phyloP scores from a whole-genome alignment of 1,284 basidiomycete species.

The Cystobasidium slooffiae region DNA sequence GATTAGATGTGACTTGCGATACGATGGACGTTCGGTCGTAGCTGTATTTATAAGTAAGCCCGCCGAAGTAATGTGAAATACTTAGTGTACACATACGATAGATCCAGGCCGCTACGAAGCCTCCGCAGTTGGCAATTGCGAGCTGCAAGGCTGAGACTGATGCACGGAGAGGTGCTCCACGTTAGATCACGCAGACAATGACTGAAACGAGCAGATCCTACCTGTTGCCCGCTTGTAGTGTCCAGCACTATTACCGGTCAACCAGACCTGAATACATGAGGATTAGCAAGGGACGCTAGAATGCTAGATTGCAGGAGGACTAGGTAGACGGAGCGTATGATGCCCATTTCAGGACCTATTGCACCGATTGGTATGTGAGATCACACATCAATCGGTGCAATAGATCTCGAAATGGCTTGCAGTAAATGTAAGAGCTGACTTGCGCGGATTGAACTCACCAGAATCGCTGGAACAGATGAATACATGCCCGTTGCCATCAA shows the following conservation, averaged over 20 bases:
- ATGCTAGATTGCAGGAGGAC: too few species aligned
- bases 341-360: too few species aligned
- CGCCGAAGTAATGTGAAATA: neutral
- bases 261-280: slow-evolving; percentile 35
- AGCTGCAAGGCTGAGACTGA: slow-evolving; percentile 56
- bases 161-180: neutral
- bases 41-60: slow-evolving; percentile 1
- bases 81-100: slow-evolving; percentile 47
- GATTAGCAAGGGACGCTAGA: neutral
- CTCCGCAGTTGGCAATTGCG: slow-evolving; percentile 55
- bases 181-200: neutral
- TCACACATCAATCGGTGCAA: too few species aligned
- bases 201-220: neutral
- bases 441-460: slow-evolving; percentile 36
- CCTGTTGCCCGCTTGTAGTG: slow-evolving; percentile 53
- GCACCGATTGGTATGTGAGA: too few species aligned
- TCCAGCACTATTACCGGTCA: slow-evolving; percentile 53
- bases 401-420: neutral
- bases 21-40: slow-evolving; percentile 51
- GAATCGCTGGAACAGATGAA: slow-evolving; percentile 52
- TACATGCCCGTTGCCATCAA: slow-evolving; percentile 55
- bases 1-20: slow-evolving; percentile 54
- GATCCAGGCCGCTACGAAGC: slow-evolving; percentile 56
- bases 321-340: too few species aligned
- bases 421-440: neutral